Percentiles rank a stretch among this genome's conserved stretches.
phyloP scores from a whole-genome alignment of 2,329 filamentous ascomycete genomes.

The Apiospora kogelbergensis region DNA sequence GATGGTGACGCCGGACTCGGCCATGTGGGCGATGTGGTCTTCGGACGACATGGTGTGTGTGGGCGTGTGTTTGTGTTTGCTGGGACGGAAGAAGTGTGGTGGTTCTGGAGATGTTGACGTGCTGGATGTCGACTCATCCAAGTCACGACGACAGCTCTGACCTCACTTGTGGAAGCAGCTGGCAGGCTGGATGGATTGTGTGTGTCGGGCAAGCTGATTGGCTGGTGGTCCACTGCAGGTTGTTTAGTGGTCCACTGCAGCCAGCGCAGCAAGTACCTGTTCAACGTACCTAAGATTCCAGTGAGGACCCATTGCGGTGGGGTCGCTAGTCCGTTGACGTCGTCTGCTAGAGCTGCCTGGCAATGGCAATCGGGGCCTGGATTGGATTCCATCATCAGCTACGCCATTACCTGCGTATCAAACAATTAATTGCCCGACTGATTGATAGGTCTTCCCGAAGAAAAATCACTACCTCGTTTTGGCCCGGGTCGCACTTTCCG shows the following conservation, averaged over 20 bases:
- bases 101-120: neutral
- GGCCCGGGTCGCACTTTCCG: no score
- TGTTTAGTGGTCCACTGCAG: no score
- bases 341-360: slow-evolving; percentile 22
- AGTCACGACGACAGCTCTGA: neutral
- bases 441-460: no score
- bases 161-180: neutral
- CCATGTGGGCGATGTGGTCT: slow-evolving; percentile 52
- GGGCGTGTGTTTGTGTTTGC: neutral
- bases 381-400: neutral
- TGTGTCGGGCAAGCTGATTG: neutral
- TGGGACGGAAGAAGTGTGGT: neutral
- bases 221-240: neutral
- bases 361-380: neutral
- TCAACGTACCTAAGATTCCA: neutral
- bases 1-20: slow-evolving; percentile 74
- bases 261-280: no score
- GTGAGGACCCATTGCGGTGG: slow-evolving; percentile 8
- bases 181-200: no score
- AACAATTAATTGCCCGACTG: no score
- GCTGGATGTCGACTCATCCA: neutral
- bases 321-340: slow-evolving; percentile 14
- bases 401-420: no score
- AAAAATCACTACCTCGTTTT: no score
- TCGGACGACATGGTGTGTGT: slow-evolving; percentile 52